Percentiles rank a stretch among this genome's conserved stretches.
These are phyloP conservation scores for Ceratocystis destructans DNA, from an alignment of 2,329 filamentous ascomycete species.

Conservation along the genomic window DNA sequence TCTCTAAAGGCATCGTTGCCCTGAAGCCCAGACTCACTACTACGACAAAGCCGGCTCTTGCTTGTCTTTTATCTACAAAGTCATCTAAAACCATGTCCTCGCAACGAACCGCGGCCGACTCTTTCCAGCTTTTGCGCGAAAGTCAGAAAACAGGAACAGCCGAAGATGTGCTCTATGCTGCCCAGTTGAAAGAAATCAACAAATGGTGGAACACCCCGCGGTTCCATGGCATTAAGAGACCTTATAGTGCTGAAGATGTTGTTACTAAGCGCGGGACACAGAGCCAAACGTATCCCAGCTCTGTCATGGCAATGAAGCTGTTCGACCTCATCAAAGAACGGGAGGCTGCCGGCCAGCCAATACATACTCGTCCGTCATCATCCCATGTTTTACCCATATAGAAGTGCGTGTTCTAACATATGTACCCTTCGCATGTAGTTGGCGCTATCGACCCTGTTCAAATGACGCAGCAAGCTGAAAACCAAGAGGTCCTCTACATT, in stretches of 20 bases:
- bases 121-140: constrained; percentile 75
- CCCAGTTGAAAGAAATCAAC: constrained; percentile 72
- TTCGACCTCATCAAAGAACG: constrained; percentile 78
- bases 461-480: constrained; percentile 94
- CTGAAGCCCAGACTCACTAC: background rate
- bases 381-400: background rate
- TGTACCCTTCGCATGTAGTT: constrained; percentile 40
- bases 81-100: constrained; percentile 15
- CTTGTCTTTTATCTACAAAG: constrained; percentile 10
- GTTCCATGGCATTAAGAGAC: constrained; percentile 78
- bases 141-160: constrained; percentile 60
- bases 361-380: constrained; percentile 70
- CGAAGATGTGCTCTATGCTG: constrained; percentile 74
- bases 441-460: constrained; percentile 97
- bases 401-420: constrained; percentile 19
- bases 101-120: constrained; percentile 44
- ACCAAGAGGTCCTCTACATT: constrained; percentile 92
- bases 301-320: constrained; percentile 85
- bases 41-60: background rate
- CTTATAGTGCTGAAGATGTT: constrained; percentile 80
- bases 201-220: constrained; percentile 81
- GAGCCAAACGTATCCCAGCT: constrained; percentile 79
- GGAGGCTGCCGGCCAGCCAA: constrained; percentile 64
- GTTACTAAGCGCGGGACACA: constrained; percentile 85
- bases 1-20: background rate